Conservation (phyloP, 176 grass and related monocot genomes). For the Triticum monococcum region DNA sequence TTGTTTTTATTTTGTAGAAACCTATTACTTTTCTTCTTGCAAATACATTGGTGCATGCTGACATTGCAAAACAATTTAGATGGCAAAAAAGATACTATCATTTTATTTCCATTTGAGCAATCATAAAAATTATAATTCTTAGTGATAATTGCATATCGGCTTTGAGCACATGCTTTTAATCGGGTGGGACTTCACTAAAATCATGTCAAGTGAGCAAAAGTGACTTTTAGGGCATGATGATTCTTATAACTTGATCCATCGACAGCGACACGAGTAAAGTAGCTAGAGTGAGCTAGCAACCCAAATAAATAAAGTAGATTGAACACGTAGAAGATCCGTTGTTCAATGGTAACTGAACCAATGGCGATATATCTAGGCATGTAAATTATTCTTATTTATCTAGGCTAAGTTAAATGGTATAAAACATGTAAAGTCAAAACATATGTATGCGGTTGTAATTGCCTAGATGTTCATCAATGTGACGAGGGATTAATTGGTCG, state of each 20-base stretch:
- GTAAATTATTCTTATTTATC: neutral
- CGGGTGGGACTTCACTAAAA: neutral
- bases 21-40: neutral
- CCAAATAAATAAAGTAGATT: neutral
- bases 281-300: neutral
- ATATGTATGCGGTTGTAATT: neutral
- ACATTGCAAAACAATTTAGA: neutral
- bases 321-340: neutral
- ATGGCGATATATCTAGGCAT: neutral
- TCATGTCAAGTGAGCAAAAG: neutral
- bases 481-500: neutral
- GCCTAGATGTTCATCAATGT: neutral
- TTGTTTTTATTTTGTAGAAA: too few relatives aligned
- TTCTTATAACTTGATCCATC: neutral
- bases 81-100: neutral
- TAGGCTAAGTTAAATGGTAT: neutral
- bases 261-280: neutral
- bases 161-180: neutral
- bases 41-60: neutral
- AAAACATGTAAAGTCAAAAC: neutral
- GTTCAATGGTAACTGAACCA: neutral
- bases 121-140: neutral
- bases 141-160: too few relatives aligned
- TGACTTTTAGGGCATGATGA: neutral
- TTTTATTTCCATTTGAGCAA: neutral